Evolutionary conservation across 2,329 filamentous ascomycete species (phyloP).

Genomic region (Talaromyces sp.): DNA sequence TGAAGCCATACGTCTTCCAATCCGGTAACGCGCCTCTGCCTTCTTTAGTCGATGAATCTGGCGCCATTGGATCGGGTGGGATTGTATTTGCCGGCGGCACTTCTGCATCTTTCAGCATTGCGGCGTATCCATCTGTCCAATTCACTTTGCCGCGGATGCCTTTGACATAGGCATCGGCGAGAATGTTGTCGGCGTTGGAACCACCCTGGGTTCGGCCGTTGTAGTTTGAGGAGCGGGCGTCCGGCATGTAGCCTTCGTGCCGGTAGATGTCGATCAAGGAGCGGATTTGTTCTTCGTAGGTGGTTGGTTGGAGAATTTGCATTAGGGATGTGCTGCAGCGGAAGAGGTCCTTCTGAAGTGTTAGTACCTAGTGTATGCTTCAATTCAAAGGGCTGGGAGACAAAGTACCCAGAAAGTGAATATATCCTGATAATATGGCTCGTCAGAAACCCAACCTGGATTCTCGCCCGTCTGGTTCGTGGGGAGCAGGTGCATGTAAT

Average conservation of each 20-base stretch:
- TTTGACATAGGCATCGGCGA: slow-evolving; percentile 67
- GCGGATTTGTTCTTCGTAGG: slow-evolving; percentile 64
- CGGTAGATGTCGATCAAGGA: slow-evolving; percentile 70
- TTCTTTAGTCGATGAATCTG: slow-evolving; percentile 66
- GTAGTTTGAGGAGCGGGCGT: slow-evolving; percentile 71
- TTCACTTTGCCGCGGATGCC: slow-evolving; percentile 60
- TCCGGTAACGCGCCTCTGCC: slow-evolving; percentile 68
- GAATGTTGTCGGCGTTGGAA: slow-evolving; percentile 67
- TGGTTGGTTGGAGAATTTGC: slow-evolving; percentile 62
- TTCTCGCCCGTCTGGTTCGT: slow-evolving; percentile 75
- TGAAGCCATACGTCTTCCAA: slow-evolving; percentile 70
- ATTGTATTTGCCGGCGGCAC: slow-evolving; percentile 65
- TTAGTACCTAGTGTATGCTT: neutral
- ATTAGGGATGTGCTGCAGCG: slow-evolving; percentile 67
- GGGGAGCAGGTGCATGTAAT: slow-evolving; percentile 68
- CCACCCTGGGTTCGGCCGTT: slow-evolving; percentile 73
- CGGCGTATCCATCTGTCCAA: slow-evolving; percentile 67
- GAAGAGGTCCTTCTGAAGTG: slow-evolving; percentile 56
- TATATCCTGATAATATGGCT: slow-evolving; percentile 70
- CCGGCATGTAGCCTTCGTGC: slow-evolving; percentile 68
- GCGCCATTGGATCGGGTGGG: slow-evolving; percentile 51
- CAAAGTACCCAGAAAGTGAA: slow-evolving; percentile 66
- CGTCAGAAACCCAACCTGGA: slow-evolving; percentile 60
- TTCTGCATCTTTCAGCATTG: slow-evolving; percentile 70
- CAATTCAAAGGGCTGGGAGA: slow-evolving; percentile 46